Base-by-base conservation (phyloP, 2,329 filamentous ascomycete genomes). In the Trichoderma asperellum region DNA sequence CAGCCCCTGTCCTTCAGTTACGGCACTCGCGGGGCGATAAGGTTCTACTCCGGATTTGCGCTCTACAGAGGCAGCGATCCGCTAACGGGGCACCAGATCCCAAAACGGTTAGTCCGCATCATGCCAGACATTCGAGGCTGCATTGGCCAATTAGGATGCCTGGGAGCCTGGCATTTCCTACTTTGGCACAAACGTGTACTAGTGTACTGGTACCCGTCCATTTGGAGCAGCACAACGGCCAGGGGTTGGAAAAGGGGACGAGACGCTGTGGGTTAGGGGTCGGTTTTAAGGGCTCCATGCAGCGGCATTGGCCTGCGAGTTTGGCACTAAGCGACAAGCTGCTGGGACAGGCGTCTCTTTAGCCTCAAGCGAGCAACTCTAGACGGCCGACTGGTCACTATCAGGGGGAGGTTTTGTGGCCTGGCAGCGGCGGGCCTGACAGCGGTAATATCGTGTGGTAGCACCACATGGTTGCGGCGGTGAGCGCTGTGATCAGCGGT, bases 251-350 rank as follows among this genome's bases (percentile, higher is more conserved):
- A 59, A 40, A 61, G 67, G 59, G 52, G 67, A 63, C 52, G 52
- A 57, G 53, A 61, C 59, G 53, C 24, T 35, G 43, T 61, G 66
- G 57, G 58, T 59, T 55, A 62, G 66, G 66, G 58, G 66, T 55
- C 57, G 56, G 52, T 60, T 68, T 68, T 68, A 68, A 60, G 66
- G 66, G 66, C 59, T 63, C 47, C 49, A 68, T 63, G 67, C 29
- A 49, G n/a, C 59, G 59, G 52, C 63, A 66, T 34, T 58, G 37
- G 53, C 29, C 60, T 55, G 47, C 47, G 29, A 27, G 35, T 66
- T 21, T 47, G 53, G 53, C 35, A 65, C 62, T 65, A 55, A n/a
- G n/a, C 47, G 21, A 64, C 16, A 29, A 47, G 32, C 53, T 40
- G 60, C 61, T 29, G 37, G 47, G 47, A 49, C 47, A 24, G 47